Percentiles rank a stretch among this genome's conserved stretches.
phyloP scores from a whole-genome alignment of 495 filamentous ascomycete genomes.

The Chaetomium fimeti region DNA sequence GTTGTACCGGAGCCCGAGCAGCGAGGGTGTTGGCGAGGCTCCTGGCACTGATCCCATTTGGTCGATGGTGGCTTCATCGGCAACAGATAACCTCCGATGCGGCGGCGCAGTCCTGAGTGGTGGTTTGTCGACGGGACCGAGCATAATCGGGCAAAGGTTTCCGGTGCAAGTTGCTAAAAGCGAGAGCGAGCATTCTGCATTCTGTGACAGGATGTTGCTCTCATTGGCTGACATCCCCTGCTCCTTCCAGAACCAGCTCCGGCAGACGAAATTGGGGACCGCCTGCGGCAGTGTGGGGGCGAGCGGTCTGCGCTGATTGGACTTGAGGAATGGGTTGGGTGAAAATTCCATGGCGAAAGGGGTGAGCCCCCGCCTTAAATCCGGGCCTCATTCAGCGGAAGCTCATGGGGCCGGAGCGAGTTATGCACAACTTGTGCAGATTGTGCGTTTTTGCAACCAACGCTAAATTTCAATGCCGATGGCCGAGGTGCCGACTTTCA shows the following conservation, averaged over 20 bases:
- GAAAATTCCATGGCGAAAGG: neutral
- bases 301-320: neutral
- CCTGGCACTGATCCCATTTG: too few species aligned
- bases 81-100: neutral
- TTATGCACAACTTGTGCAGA: constrained; percentile 9
- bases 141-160: neutral
- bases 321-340: neutral
- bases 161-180: constrained; percentile 1
- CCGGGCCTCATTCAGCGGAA: constrained; percentile 13
- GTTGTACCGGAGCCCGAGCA: too few species aligned
- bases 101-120: neutral
- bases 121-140: neutral
- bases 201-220: neutral
- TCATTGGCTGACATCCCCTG: neutral
- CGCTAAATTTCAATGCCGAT: neutral
- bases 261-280: constrained; percentile 9
- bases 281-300: neutral
- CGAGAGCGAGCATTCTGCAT: constrained; percentile 5
- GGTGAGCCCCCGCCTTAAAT: neutral
- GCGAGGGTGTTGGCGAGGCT: too few species aligned
- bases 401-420: neutral
- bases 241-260: neutral
- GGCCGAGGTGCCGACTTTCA: neutral
- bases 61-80: neutral
- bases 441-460: neutral